Base-by-base conservation (phyloP, 2,329 filamentous ascomycete genomes). In the Endothia cerciana region DNA sequence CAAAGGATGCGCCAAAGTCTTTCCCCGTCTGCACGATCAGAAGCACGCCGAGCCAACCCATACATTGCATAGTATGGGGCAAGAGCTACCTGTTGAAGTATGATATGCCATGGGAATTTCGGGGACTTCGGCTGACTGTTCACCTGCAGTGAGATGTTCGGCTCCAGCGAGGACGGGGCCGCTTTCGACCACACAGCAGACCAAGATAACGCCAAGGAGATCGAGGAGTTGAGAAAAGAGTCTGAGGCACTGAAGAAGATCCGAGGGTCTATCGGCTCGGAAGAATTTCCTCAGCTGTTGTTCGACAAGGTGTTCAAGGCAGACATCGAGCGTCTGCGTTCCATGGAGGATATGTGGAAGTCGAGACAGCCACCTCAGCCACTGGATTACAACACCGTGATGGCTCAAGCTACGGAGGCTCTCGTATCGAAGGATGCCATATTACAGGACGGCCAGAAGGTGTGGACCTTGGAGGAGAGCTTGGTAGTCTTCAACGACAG, bases 51-150 rank as follows among this genome's bases (percentile, higher is more conserved):
- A 97, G 91, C 70, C 94, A 98, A 73, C 92, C 94, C 0, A 98
- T 99, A 53, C 95, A 99, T 79, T 98, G 95, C 80, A 99, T 99
- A 68, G 94, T 99, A 2, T 99, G 95, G 95, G 94, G 87, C 25
- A 99, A 98, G 80, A 97, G 93, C 76, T 99, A 98, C 76, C 84
- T 99, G 10, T 86, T 99, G 68, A 95, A 93, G 78, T 80, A 72
- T 30, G 83, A 15, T 13, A 0, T 36, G 7, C 15, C 19, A 2
- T 17, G 10, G 15, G 25, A 1, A 13, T 22, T 81, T 73, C 68
- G 74, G 69, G 1, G 15, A 45, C 22, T 22, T 41, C 2, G 10
- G 17, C 40, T 63, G 28, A 43, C 38, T 30, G 17, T 57, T 38
- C 11, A 19, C 30, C 25, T 43, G 1, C 25, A 78, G 76, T 70